Base-by-base conservation (phyloP, 352 stramenopile species). In the Pythium sukuiense region DNA sequence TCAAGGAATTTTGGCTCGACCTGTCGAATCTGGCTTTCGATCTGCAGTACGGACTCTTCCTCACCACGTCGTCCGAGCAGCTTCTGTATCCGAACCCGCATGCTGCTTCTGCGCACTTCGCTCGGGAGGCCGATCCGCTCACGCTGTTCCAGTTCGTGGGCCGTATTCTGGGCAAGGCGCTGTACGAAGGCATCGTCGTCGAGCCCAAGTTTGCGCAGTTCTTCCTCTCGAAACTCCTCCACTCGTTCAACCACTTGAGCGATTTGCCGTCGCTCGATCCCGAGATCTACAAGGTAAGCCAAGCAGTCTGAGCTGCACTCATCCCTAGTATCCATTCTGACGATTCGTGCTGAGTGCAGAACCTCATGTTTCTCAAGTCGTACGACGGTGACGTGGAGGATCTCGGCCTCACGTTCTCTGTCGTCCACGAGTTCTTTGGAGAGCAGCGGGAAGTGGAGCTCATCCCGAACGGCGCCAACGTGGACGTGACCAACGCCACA, bases 1-100 rank as follows among this genome's bases (percentile, higher is more conserved):
- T 99, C 70, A 99, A 99, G 80, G 97, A 99, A 67, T 99, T 98
- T 68, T 98, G 91, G 89, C 87, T 94, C 20, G 91, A 87, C 30
- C 73, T 99, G 4, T 89, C 82, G 41, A 89, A 79, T 0, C 75
- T 96, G n/a, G 90, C 92, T 24, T 99, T 99, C 76, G 82, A 98
- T 74, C 79, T 90, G 11, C 83, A 96, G 65, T 98, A 97, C 68
- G 96, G 95, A 2, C 73, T 92, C n/a, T 90, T 90, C 59, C 55
- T 86, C 27, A 78, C 75, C 8, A 97, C 88, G 1, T 69, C 73
- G 13, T 45, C 63, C 5, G 82, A 90, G 37, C 79, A 88, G 37
- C 67, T 97, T 7, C 76, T 99, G 81, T 99, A 98, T 73, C 96
- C 96, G 2, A 99, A 98, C 66, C 97, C 97, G 20, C 82, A 85